Evolutionary conservation across 2,329 filamentous ascomycete species (phyloP).

Genomic region (Ilyonectria sp.): DNA sequence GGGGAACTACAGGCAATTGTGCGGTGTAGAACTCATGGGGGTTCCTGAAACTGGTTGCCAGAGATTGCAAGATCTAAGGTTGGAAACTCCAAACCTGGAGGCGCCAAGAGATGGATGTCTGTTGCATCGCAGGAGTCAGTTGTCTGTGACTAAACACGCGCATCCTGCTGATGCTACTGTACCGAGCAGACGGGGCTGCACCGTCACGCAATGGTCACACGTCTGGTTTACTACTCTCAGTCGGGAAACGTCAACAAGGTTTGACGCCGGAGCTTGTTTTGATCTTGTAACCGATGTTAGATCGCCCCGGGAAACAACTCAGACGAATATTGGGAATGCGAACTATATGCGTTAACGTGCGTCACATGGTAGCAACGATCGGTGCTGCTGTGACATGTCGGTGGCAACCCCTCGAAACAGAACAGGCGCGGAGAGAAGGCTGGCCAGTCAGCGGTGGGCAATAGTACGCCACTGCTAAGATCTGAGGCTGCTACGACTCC

Average conservation of each 20-base stretch:
- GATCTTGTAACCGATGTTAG: conserved; percentile 27
- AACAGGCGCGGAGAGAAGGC: background rate
- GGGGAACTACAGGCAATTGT: conserved; percentile 3
- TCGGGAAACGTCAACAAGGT: conserved; percentile 22
- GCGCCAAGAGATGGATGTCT: conserved; percentile 17
- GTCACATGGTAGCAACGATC: conserved; percentile 27
- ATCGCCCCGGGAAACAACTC: conserved; percentile 28
- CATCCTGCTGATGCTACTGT: background rate
- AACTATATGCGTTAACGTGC: conserved; percentile 21
- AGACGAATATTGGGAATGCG: conserved; percentile 12
- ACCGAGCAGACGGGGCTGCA: background rate
- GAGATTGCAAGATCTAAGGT: conserved; percentile 9
- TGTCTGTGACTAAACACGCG: conserved; percentile 8
- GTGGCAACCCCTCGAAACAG: conserved; percentile 21
- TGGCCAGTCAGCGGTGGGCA: conserved; percentile 10
- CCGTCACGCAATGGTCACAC: conserved; percentile 16
- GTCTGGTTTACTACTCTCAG: conserved; percentile 9
- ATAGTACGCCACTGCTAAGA: conserved; percentile 12
- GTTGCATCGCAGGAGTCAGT: conserved; percentile 7
- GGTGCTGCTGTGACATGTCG: conserved; percentile 22
- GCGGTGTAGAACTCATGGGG: conserved; percentile 11
- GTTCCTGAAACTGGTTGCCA: conserved; percentile 20
- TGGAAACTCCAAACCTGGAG: conserved; percentile 17
- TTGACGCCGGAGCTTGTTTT: conserved; percentile 17
- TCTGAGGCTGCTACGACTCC: conserved; percentile 33